Evolutionary conservation across 164 flowering plant species (phyloP).

Genomic region (Saururus chinensis): DNA sequence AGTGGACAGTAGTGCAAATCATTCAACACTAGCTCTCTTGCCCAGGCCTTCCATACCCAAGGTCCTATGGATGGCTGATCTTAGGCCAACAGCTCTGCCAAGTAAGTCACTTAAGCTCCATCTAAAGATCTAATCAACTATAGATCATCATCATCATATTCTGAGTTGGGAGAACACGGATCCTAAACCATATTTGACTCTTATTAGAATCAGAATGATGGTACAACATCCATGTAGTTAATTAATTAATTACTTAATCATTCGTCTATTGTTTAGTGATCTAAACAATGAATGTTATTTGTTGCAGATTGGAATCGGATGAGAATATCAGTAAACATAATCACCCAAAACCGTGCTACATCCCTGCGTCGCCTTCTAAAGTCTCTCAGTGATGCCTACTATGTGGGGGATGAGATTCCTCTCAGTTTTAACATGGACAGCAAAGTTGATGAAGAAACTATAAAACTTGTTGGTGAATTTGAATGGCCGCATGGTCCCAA

Average conservation of each 20-base stretch:
- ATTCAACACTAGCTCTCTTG: constrained; percentile 41
- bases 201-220: no score
- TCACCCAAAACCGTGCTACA: constrained; percentile 74
- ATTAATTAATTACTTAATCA: neutral
- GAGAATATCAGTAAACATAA: constrained; percentile 72
- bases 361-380: constrained; percentile 76
- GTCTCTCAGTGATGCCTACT: constrained; percentile 65
- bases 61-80: constrained; percentile 96
- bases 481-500: constrained; percentile 94
- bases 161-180: no score
- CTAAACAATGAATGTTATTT: neutral
- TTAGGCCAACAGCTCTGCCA: constrained; percentile 80
- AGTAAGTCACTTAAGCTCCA: constrained; percentile 33
- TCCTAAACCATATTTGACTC: no score
- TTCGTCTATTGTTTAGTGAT: neutral
- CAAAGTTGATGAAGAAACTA: constrained; percentile 71
- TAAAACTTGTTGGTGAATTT: constrained; percentile 48
- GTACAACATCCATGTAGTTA: neutral
- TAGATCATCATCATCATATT: no score
- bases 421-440: constrained; percentile 96
- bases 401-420: constrained; percentile 71
- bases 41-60: constrained; percentile 66
- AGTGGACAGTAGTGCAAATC: constrained; percentile 35
- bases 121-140: neutral
- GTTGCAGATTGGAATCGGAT: constrained; percentile 89